Base-by-base conservation (phyloP, 805 yeast genomes). In the Isabelozyma rhagii region DNA sequence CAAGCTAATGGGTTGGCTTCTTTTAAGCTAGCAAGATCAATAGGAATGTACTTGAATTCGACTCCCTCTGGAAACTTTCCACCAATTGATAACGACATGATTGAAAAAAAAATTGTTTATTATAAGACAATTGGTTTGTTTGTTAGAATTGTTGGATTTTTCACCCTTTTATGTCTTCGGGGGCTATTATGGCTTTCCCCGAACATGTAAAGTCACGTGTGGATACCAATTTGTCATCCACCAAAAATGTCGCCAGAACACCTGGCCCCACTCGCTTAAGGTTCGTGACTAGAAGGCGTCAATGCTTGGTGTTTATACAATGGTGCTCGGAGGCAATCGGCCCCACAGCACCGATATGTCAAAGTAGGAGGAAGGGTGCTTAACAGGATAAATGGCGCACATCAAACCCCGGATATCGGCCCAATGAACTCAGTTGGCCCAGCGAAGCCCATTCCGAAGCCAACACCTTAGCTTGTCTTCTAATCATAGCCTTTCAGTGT, bases 11-110 rank as follows among this genome's bases (percentile, higher is more conserved):
- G 64, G 46, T 62, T 59, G 39, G 60, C 60, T 14, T 55, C 51
- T 21, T 59, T 47, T 44, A 62, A 48, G 4, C 64, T 58, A 44
- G 57, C 52, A 44, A 64, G 52, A 47, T 65, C 69, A 51, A 73
- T 67, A 49, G 78, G 78, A 39, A 73, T 62, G 55, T 72, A 66
- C 34, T 63, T 55, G 55, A 74, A 71, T 44, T 62, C 68, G 25
- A 68, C 55, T 39, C 60, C 65, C 18, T 59, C 41, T 10, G 79
- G 78, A 57, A 74, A 69, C 43, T 52, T 48, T 34, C 64, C 64
- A 3, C 75, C 77, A 52, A 31, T 31, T 31, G 36, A 31, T 31
- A 31, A 31, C 36, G 36, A 31, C 36, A 31, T 31, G 36, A 31
- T 31, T 21, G 25, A 31, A 31, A 31, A 29, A 28, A 31, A 31